These are phyloP conservation scores for Dothideomycetidae sp. DNA, from an alignment of 2,329 filamentous ascomycete genomes.

Conservation along the genomic window DNA sequence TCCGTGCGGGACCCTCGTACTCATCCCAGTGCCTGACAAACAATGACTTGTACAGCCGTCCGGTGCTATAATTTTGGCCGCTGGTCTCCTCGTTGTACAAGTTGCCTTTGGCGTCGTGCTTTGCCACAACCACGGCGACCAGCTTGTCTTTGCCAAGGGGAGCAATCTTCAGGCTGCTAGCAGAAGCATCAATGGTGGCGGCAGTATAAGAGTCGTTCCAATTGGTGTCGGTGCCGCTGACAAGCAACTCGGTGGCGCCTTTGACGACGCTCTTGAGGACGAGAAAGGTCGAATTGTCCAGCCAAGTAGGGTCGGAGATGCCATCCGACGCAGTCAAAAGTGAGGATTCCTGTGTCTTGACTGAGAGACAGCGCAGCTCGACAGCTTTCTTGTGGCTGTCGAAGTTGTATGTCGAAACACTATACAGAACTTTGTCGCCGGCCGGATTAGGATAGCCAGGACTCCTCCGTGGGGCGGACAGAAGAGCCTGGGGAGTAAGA, in stretches of 20 bases:
- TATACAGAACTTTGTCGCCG: conserved; percentile 52
- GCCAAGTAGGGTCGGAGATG: conserved; percentile 61
- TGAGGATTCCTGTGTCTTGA: conserved; percentile 50
- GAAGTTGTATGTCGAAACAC: conserved; percentile 67
- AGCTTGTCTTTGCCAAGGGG: conserved; percentile 24
- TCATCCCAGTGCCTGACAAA: conserved; percentile 42
- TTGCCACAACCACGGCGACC: conserved; percentile 39
- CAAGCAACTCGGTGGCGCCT: conserved; percentile 25
- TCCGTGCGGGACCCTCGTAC: conserved; percentile 51
- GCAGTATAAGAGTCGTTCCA: conserved; percentile 21
- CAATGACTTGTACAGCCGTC: conserved; percentile 35
- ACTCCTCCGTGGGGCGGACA: conserved; percentile 61
- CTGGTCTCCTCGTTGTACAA: conserved; percentile 41
- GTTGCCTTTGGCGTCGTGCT: conserved; percentile 52
- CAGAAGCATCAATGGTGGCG: conserved; percentile 32
- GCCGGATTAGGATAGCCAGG: conserved; percentile 53
- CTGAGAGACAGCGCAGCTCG: conserved; percentile 58
- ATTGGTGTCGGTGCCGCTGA: conserved; percentile 20
- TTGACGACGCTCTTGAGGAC: conserved; percentile 33
- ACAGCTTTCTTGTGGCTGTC: conserved; percentile 52
- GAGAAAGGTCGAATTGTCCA: conserved; percentile 49
- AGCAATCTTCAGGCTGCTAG: conserved; percentile 34
- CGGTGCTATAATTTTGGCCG: conserved; percentile 32
- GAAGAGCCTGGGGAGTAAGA: conserved; percentile 63
- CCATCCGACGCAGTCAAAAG: conserved; percentile 50